Evolutionary conservation across 176 grass and related monocot species (phyloP).

Genomic region (Olyra latifolia): DNA sequence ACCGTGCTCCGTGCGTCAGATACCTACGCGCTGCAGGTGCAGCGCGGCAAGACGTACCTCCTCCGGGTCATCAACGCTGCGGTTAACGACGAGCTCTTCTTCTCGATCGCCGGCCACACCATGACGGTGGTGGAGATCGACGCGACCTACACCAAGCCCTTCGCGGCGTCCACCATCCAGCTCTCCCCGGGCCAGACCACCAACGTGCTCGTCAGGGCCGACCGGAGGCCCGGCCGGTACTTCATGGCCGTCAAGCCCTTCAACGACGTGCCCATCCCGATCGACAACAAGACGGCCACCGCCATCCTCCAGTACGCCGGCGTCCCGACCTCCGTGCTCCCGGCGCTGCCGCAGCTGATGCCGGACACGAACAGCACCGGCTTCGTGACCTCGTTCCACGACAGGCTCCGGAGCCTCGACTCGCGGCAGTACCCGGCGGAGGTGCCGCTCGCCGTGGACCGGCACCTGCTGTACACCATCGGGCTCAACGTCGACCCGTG

Average conservation of each 20-base stretch:
- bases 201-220: conserved; percentile 53
- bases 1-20: conserved; percentile 25
- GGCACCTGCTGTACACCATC: conserved; percentile 55
- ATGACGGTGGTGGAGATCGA: conserved; percentile 77
- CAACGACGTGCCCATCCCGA: conserved; percentile 45
- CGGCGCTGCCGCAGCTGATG: conserved; percentile 26
- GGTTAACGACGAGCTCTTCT: conserved; percentile 65
- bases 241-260: conserved; percentile 52
- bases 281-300: conserved; percentile 55
- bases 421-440: conserved; percentile 34
- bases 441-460: conserved; percentile 51
- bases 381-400: conserved; percentile 45
- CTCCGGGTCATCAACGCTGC: conserved; percentile 72
- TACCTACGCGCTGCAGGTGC: conserved; percentile 55
- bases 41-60: conserved; percentile 53
- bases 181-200: conserved; percentile 61
- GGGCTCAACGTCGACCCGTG: conserved; percentile 55
- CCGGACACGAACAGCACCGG: conserved; percentile 29
- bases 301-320: conserved; percentile 71
- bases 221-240: conserved; percentile 46
- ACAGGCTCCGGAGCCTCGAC: conserved; percentile 51
- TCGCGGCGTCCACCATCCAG: conserved; percentile 31
- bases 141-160: conserved; percentile 62
- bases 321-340: conserved; percentile 25
- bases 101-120: conserved; percentile 61